Base-by-base conservation (phyloP, 441 rosid genomes). In the Erodium texanum region DNA sequence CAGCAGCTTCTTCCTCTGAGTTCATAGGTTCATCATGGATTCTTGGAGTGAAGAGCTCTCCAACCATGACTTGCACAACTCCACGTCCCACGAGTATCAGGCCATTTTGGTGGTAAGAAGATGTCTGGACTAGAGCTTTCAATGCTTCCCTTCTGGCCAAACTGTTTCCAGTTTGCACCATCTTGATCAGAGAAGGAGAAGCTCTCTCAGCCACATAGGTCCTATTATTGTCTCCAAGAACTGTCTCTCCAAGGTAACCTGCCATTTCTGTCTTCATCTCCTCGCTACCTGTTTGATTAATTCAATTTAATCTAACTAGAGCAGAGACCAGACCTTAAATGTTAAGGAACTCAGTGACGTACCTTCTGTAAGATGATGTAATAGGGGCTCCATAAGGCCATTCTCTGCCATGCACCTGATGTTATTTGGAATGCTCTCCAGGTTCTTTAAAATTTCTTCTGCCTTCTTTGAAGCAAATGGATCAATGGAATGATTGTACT, bases 331-430 rank as follows among this genome's bases (percentile, higher is more conserved):
- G 0, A 4, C 34, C 41, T 15, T n/a, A 59, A 19, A 19, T 32
- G 15, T 20, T 50, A 22, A 34, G 6, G 61, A 71, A 16, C 62
- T 48, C 41, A 11, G 23, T 18, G 59, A 54, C 22, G 20, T 77
- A 92, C 98, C 96, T 87, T 83, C 79, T 50, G 67, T 75, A 27
- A 92, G 90, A 82, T 86, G 90, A 66, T 65, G 72, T 73, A 89
- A 74, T 76, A 92, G 95, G 62, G 98, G 98, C 67, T 86, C 93
- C 75, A 89, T 56, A 6, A 84, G 77, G 29, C 96, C 98, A 76
- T 81, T 85, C 80, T 92, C 98, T 7, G 96, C 98, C 98, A 92
- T 89, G 69, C 65, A 75, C 85, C 85, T 92, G 63, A 92, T 81
- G 74, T 92, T 89, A 45, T 61, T 63, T 7, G 86, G 90, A 50